Evolutionary conservation across 2,329 filamentous ascomycete genomes (phyloP).

Genomic region (Diaporthe ilicicola): DNA sequence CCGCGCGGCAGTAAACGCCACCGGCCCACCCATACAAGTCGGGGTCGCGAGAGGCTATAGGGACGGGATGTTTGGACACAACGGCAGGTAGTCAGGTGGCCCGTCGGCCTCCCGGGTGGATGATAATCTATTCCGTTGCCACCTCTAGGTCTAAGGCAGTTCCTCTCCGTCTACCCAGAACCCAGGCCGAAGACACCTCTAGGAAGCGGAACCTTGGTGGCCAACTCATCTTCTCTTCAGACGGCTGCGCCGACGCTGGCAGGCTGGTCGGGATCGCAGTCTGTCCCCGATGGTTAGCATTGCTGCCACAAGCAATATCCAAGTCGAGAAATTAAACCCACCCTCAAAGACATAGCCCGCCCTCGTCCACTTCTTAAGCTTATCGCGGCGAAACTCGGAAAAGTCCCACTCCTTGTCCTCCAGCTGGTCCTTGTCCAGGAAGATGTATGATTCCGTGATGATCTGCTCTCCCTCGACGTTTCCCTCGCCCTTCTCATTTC

Average conservation of each 20-base stretch:
- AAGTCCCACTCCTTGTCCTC: slow-evolving; percentile 89
- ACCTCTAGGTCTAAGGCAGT: background rate
- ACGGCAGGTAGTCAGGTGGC: background rate
- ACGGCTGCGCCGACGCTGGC: slow-evolving; percentile 33
- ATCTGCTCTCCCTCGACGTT: slow-evolving; percentile 55
- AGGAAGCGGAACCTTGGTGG: background rate
- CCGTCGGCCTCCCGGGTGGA: background rate
- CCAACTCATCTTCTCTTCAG: background rate
- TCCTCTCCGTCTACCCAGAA: background rate
- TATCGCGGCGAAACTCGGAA: slow-evolving; percentile 80
- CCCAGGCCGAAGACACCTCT: background rate
- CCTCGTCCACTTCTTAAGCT: slow-evolving; percentile 66
- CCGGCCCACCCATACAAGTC: slow-evolving; percentile 6
- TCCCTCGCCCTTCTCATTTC: slow-evolving; percentile 49
- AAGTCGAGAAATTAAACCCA: slow-evolving; percentile 35
- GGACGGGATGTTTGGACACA: background rate
- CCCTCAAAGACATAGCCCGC: slow-evolving; percentile 57
- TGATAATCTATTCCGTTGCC: background rate
- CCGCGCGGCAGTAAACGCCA: slow-evolving; percentile 18
- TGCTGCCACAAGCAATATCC: background rate
- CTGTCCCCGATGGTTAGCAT: slow-evolving; percentile 27
- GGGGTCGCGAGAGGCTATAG: background rate
- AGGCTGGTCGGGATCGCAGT: slow-evolving; percentile 35
- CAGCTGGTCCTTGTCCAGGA: slow-evolving; percentile 57
- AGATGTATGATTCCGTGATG: slow-evolving; percentile 72